Conservation (phyloP, 192 early-diverging fungal genomes). For the Coemansia sp. region DNA sequence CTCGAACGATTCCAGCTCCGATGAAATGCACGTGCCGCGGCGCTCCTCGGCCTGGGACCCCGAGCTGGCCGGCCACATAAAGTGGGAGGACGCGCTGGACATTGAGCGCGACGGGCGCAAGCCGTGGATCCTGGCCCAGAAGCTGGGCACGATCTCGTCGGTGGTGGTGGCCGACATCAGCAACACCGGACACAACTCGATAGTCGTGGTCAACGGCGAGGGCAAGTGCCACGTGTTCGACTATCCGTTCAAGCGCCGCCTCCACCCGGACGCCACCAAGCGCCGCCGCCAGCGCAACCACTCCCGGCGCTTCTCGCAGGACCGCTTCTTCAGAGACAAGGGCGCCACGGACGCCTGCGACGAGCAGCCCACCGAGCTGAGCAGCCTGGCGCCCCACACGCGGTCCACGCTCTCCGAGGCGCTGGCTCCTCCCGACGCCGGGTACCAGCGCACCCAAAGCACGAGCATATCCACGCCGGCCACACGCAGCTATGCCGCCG, state of each 20-base stretch:
- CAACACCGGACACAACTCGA: slow-evolving; percentile 46
- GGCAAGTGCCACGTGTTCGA: slow-evolving; percentile 51
- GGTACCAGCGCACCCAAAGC: not conserved
- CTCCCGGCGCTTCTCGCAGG: slow-evolving; percentile 43
- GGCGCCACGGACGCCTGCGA: slow-evolving; percentile 6
- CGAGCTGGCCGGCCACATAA: slow-evolving; percentile 25
- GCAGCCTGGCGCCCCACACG: not conserved
- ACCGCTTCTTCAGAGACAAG: slow-evolving; percentile 44
- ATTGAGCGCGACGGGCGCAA: slow-evolving; percentile 52
- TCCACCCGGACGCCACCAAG: slow-evolving; percentile 36
- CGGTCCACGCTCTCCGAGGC: not conserved
- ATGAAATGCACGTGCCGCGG: slow-evolving; percentile 7
- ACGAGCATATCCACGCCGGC: slow-evolving; percentile 23
- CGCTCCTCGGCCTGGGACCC: slow-evolving; percentile 12
- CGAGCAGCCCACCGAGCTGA: not conserved
- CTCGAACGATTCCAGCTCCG: slow-evolving; percentile 29
- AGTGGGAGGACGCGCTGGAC: slow-evolving; percentile 49
- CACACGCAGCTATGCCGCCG: slow-evolving; percentile 2
- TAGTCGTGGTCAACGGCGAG: slow-evolving; percentile 47
- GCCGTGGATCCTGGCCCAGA: slow-evolving; percentile 50
- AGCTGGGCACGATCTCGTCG: slow-evolving; percentile 47
- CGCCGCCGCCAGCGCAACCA: slow-evolving; percentile 46
- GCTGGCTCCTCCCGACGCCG: not conserved
- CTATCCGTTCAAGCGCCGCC: slow-evolving; percentile 44
- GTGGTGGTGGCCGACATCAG: slow-evolving; percentile 45